phyloP scores from a whole-genome alignment of 768 basidiomycete genomes.

The Tulasnella sp. region DNA sequence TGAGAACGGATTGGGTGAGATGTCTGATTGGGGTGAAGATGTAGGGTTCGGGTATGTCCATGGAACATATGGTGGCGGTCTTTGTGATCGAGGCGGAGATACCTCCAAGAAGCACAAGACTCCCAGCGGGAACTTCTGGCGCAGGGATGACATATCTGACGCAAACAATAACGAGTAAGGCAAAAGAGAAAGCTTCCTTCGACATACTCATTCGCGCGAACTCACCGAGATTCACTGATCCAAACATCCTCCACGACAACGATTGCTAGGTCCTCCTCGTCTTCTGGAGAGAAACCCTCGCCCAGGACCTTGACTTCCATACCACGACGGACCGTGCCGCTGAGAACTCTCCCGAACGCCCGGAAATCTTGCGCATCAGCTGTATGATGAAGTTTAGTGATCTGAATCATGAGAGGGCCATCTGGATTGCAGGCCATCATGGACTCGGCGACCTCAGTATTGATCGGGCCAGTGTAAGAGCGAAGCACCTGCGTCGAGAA shows the following conservation, averaged over 20 bases:
- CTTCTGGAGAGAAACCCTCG: constrained; percentile 96
- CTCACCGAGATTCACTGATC: constrained; percentile 83
- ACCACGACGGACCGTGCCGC: constrained; percentile 79
- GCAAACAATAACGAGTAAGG: background rate
- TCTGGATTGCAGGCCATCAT: constrained; percentile 78
- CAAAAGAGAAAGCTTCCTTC: background rate
- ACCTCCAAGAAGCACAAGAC: constrained; percentile 84
- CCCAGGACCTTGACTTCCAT: constrained; percentile 90
- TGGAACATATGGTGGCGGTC: constrained; percentile 75
- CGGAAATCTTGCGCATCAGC: constrained; percentile 95
- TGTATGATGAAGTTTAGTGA: constrained; percentile 92
- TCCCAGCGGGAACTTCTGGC: constrained; percentile 83
- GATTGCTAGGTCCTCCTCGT: constrained; percentile 96
- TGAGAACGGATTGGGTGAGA: constrained; percentile 92
- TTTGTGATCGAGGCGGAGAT: constrained; percentile 92
- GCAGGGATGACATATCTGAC: constrained; percentile 81
- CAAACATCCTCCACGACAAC: constrained; percentile 76
- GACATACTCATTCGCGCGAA: background rate
- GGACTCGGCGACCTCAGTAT: constrained; percentile 59
- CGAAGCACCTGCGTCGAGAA: constrained; percentile 47
- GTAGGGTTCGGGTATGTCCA: constrained; percentile 68
- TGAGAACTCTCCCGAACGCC: constrained; percentile 88
- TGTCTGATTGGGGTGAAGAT: constrained; percentile 96
- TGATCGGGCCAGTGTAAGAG: constrained; percentile 83
- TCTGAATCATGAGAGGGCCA: constrained; percentile 86